Evolutionary conservation across 495 filamentous ascomycete genomes (phyloP).

Genomic region (Thozetella sp.): DNA sequence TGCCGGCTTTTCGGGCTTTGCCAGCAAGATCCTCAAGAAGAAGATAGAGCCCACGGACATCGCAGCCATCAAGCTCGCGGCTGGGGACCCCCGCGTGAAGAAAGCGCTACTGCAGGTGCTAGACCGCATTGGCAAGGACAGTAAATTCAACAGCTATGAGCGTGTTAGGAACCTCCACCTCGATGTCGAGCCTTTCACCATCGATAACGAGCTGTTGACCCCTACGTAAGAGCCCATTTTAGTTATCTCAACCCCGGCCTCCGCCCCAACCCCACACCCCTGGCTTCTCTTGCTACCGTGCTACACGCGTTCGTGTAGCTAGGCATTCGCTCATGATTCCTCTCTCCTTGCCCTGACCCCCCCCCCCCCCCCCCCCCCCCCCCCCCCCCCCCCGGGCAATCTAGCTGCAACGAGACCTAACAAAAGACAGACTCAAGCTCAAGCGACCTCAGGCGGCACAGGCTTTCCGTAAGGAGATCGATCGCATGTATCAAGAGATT

Average conservation of each 20-base stretch:
- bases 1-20: constrained; percentile 76
- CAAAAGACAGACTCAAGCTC: constrained; percentile 73
- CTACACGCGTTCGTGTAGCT: too few species aligned
- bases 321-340: too few species aligned
- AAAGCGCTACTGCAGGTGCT: constrained; percentile 78
- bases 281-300: too few species aligned
- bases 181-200: constrained; percentile 85
- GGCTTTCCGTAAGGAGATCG: constrained; percentile 72
- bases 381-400: too few species aligned
- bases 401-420: too few species aligned
- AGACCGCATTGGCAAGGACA: constrained; percentile 77
- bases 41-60: constrained; percentile 63
- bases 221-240: constrained; percentile 99
- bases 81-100: constrained; percentile 67
- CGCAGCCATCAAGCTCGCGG: constrained; percentile 65
- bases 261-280: neutral
- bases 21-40: constrained; percentile 71
- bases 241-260: constrained; percentile 9
- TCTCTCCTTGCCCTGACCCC: too few species aligned
- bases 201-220: constrained; percentile 93
- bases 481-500: constrained; percentile 79
- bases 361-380: too few species aligned
- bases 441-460: constrained; percentile 89
- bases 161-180: constrained; percentile 74
- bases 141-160: constrained; percentile 91